Percentiles rank a stretch among this genome's conserved stretches.
These are phyloP conservation scores for Escovopsis sp. DNA, from an alignment of 2,329 filamentous ascomycete genomes.

Conservation along the genomic window DNA sequence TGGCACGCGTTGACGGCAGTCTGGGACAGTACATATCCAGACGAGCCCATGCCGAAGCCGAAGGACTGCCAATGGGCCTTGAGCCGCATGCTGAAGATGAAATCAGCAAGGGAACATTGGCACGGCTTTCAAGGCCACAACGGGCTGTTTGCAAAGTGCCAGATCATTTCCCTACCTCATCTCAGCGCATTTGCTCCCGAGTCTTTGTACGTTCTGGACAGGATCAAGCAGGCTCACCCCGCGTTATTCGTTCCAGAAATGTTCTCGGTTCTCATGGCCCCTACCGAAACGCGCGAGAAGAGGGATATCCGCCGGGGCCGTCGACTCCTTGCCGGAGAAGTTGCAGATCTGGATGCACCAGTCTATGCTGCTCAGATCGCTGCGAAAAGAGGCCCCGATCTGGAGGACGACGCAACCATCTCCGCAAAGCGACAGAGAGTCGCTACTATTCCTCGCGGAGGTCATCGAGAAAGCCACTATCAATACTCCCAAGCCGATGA, in stretches of 20 bases:
- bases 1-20: slow-evolving; percentile 31
- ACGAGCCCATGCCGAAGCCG: slow-evolving; percentile 25
- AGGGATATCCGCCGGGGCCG: slow-evolving; percentile 17
- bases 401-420: slow-evolving; percentile 9
- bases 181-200: slow-evolving; percentile 28
- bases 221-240: slow-evolving; percentile 33
- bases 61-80: slow-evolving; percentile 25
- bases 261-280: slow-evolving; percentile 5
- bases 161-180: slow-evolving; percentile 27
- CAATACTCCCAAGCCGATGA: neutral
- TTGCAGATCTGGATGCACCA: slow-evolving; percentile 35
- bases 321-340: slow-evolving; percentile 25
- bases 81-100: slow-evolving; percentile 22
- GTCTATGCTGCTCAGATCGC: slow-evolving; percentile 30
- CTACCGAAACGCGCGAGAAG: neutral
- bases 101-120: slow-evolving; percentile 24
- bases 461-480: neutral
- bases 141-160: slow-evolving; percentile 29
- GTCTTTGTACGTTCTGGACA: slow-evolving; percentile 28
- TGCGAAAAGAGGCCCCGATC: slow-evolving; percentile 16
- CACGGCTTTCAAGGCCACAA: slow-evolving; percentile 27
- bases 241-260: slow-evolving; percentile 13
- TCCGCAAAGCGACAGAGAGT: slow-evolving; percentile 6
- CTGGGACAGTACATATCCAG: slow-evolving; percentile 28
- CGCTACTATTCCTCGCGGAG: neutral